Conservation (phyloP, 768 basidiomycete species). For the Exidia glandulosa region DNA sequence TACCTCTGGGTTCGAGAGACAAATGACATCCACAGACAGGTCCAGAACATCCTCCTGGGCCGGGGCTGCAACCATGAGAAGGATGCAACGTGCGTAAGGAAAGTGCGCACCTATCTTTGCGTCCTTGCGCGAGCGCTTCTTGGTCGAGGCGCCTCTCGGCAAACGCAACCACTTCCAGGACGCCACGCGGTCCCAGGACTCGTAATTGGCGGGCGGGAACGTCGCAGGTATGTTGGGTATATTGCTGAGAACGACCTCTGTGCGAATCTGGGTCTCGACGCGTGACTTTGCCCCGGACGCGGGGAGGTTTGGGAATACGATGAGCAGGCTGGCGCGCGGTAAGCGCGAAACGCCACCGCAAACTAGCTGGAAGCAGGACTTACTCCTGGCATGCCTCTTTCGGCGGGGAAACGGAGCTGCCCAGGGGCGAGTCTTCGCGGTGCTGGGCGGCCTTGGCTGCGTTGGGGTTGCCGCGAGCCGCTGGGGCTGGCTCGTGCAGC, state of each 20-base stretch:
- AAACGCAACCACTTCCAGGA: slow-evolving; percentile 83
- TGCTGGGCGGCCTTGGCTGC: neutral
- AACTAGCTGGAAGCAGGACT: neutral
- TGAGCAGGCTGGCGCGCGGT: slow-evolving; percentile 45
- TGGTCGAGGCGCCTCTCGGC: slow-evolving; percentile 73
- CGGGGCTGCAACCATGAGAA: slow-evolving; percentile 40
- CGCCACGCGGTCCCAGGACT: slow-evolving; percentile 62
- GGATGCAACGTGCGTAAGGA: slow-evolving; percentile 4
- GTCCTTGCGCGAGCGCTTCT: slow-evolving; percentile 74
- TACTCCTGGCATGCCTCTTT: slow-evolving; percentile 1
- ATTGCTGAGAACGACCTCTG: slow-evolving; percentile 18
- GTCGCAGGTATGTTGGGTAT: slow-evolving; percentile 4
- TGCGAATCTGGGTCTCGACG: slow-evolving; percentile 90
- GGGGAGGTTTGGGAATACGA: slow-evolving; percentile 77
- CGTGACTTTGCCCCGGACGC: slow-evolving; percentile 77
- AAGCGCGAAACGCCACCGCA: neutral
- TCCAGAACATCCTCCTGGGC: slow-evolving; percentile 54
- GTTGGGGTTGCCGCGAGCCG: slow-evolving; percentile 1
- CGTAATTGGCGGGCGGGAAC: slow-evolving; percentile 1
- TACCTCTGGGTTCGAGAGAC: slow-evolving; percentile 68
- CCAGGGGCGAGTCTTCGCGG: neutral
- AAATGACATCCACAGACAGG: slow-evolving; percentile 63
- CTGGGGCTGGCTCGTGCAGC: neutral
- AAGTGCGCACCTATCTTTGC: slow-evolving; percentile 56
- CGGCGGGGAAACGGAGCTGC: slow-evolving; percentile 4